Evolutionary conservation across 495 filamentous ascomycete species (phyloP), one percentile per base, ranked within the genome.

Genomic region (Daldinia caldariorum): DNA sequence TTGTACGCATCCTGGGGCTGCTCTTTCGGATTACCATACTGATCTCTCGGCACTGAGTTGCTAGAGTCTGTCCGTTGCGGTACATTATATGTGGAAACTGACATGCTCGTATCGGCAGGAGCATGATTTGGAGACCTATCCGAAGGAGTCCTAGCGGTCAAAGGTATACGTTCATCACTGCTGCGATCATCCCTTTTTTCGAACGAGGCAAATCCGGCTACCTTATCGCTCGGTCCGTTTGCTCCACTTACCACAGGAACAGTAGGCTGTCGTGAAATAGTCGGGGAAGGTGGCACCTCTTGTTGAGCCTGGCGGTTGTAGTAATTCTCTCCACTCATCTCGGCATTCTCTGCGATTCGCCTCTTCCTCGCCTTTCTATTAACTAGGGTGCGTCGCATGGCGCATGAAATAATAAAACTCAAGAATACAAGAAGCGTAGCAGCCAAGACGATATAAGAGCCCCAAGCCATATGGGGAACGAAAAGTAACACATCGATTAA

Each of bases 401-500:
- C 93, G 76, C 95, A 99, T 9, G 92, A 94, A 57, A 97, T 89
- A 54, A 99, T 87, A 31, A 90, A 90, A 78, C 90, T 93, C 6
- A 92, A 82, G 51, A 92, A 89, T 49, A 96, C 91, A 49, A 98
- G 81, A 62, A 98, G 92, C 16, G 94, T 95, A 20, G 95, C 92
- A 16, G 89, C 95, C 31, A 99, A 85, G 14, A 98, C 95, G 66
- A 99, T 88, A 87, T 94, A 99, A 65, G 94, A 94, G 69, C 92
- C 95, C 93, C 94, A 98, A 73, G 88, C 85, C 78, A 97, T 77
- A 80, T 98, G 95, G 37, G 95, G 95, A 26, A 97, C 91, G 76
- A 99, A 99, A 16, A 99, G 86, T 37, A 99, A 80, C n/a, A 99
- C 92, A 78, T 99, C 95, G 65, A 97, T 89, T 58, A 99, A 83